phyloP scores from a whole-genome alignment of 768 basidiomycete species.

The Coprinopsis cinerea region DNA sequence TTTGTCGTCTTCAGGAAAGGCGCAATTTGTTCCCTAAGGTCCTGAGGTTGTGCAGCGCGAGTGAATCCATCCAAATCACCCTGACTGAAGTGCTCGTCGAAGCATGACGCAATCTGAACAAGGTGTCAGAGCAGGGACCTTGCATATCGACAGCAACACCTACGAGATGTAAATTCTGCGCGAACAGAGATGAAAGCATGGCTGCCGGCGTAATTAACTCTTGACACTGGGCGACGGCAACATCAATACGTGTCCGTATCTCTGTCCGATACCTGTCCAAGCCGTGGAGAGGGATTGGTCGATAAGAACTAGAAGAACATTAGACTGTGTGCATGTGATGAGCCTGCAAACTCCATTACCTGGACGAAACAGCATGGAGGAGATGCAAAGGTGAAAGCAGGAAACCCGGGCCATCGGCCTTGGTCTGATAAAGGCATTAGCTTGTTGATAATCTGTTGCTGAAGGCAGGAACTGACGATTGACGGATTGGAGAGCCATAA shows the following conservation, averaged over 20 bases:
- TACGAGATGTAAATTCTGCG: constrained; percentile 4
- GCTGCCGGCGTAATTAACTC: constrained; percentile 29
- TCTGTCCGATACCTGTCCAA: background rate
- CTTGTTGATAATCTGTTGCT: no score
- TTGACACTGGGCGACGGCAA: constrained; percentile 30
- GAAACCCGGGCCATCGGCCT: background rate
- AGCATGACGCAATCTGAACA: background rate
- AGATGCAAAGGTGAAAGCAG: constrained; percentile 5
- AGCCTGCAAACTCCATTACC: background rate
- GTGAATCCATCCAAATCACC: background rate
- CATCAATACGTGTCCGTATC: background rate
- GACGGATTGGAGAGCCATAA: background rate
- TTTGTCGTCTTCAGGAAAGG: background rate
- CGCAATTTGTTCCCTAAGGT: background rate
- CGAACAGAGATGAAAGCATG: constrained; percentile 24
- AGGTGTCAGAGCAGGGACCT: background rate
- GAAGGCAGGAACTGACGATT: no score
- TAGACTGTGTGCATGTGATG: no score
- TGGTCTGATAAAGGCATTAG: background rate
- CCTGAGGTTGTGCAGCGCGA: background rate
- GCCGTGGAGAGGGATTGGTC: background rate
- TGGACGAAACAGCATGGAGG: background rate
- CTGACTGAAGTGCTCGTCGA: background rate
- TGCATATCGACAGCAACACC: background rate
- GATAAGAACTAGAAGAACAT: background rate